These are phyloP conservation scores for Yamadazyma sp. DNA, from an alignment of 805 yeast species.

Conservation along the genomic window DNA sequence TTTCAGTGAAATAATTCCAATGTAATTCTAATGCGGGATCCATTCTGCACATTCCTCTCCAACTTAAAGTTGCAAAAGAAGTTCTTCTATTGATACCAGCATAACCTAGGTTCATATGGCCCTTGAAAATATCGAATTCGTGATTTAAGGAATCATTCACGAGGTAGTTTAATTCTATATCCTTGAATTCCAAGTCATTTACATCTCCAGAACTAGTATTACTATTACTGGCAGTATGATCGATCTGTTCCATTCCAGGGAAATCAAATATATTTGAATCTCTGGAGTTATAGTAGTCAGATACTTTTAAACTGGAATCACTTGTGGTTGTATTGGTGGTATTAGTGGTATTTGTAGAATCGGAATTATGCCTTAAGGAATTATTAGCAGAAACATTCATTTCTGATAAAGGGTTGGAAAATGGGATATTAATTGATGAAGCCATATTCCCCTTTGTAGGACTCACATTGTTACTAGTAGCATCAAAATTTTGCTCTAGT, in stretches of 20 bases:
- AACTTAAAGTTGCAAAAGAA: constrained; percentile 51
- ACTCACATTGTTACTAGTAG: too few species aligned
- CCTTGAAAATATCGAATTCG: constrained; percentile 38
- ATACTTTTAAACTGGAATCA: too few species aligned
- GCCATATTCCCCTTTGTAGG: background rate
- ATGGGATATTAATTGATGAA: background rate
- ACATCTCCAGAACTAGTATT: constrained; percentile 3
- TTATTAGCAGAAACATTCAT: too few species aligned
- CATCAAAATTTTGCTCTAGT: constrained; percentile 3
- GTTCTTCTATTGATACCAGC: constrained; percentile 34
- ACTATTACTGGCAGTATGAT: background rate
- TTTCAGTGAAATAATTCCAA: constrained; percentile 1
- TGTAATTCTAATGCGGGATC: constrained; percentile 30
- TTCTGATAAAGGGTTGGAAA: too few species aligned
- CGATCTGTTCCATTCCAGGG: background rate
- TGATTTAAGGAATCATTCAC: constrained; percentile 20
- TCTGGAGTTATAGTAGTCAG: too few species aligned
- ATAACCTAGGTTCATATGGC: constrained; percentile 39
- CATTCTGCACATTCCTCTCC: constrained; percentile 44
- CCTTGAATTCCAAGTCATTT: constrained; percentile 24
- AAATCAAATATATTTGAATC: too few species aligned
- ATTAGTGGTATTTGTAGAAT: too few species aligned
- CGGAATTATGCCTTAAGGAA: too few species aligned
- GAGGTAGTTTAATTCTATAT: constrained; percentile 3
- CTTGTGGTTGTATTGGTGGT: too few species aligned